Conservation (phyloP, 176 grass and related monocot species). For the barley (Hordeum vulgare) region MorexV3_pseudomolecules_assembly NC_058523.1:507447275-507447774, state of each 20-base stretch:
- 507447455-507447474: background rate
- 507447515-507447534: slow-evolving; percentile 58
- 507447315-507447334: background rate
- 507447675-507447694: background rate
- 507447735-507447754: background rate
- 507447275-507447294: background rate
- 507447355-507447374: background rate
- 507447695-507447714: background rate
- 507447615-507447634: slow-evolving; percentile 60
- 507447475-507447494: background rate
- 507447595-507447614: slow-evolving; percentile 54
- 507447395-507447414: slow-evolving; percentile 54
- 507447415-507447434: slow-evolving; percentile 58
- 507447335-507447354: background rate
- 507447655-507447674: background rate
- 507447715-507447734: background rate
- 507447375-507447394: slow-evolving; percentile 35
- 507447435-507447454: background rate
- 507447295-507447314: background rate
- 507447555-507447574: slow-evolving; percentile 74
- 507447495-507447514: slow-evolving; percentile 35
- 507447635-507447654: background rate
- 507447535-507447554: slow-evolving; percentile 66
- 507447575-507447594: slow-evolving; percentile 91
- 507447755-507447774: background rate